A percentile compares a stretch with the other conserved stretches of the same genome.
Evolutionary conservation across 805 yeast genomes (phyloP).

Genomic region (Kazachstania viticola): DNA sequence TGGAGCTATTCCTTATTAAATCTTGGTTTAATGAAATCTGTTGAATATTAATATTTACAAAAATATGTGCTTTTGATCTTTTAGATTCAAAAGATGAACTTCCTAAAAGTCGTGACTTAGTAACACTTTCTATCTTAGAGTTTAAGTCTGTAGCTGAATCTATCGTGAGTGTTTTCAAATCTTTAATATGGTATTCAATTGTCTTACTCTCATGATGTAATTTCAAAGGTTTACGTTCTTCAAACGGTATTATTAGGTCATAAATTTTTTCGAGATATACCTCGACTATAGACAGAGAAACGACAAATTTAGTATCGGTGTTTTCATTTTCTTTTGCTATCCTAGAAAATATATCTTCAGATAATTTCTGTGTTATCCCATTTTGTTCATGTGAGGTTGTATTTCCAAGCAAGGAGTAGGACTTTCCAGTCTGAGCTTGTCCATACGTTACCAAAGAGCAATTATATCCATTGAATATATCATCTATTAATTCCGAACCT

Average conservation of each 20-base stretch:
- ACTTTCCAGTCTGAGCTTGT: conserved; percentile 1
- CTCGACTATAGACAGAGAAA: conserved; percentile 67
- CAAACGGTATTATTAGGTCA: conserved; percentile 47
- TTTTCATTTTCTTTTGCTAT: neutral
- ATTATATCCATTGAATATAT: conserved; percentile 1
- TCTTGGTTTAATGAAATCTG: conserved; percentile 40
- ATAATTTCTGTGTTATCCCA: conserved; percentile 1
- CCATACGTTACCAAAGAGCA: conserved; percentile 3
- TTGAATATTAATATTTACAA: conserved; percentile 55
- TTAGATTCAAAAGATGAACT: conserved; percentile 18
- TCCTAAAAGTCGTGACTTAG: neutral
- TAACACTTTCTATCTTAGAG: neutral
- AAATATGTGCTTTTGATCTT: conserved; percentile 72
- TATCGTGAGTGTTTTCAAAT: neutral
- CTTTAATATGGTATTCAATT: conserved; percentile 1
- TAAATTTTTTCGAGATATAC: conserved; percentile 66
- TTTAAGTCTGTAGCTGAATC: neutral
- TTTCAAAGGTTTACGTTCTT: conserved; percentile 24
- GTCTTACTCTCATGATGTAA: conserved; percentile 20
- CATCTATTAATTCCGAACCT: neutral
- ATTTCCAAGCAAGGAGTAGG: neutral
- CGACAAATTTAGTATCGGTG: conserved; percentile 37
- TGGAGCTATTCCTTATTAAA: conserved; percentile 33
- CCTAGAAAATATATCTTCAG: conserved; percentile 1
- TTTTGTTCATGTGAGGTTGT: neutral